Conservation (phyloP, 2,329 filamentous ascomycete genomes). For the Fusarium humuli region DNA sequence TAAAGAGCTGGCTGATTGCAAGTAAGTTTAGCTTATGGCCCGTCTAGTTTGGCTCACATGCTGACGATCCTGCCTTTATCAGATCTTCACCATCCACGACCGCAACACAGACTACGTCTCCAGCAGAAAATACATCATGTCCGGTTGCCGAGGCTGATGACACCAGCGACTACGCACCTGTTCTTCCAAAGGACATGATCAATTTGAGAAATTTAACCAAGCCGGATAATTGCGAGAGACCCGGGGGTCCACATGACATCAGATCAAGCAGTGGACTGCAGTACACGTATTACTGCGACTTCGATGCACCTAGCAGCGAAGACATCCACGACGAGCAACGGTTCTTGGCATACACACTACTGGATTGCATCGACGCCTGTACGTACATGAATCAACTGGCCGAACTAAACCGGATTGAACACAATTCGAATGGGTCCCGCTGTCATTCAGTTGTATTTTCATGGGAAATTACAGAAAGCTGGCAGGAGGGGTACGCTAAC, state of each 20-base stretch:
- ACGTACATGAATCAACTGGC: not conserved
- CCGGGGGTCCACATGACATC: not conserved
- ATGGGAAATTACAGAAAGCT: not conserved
- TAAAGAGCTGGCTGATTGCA: not conserved
- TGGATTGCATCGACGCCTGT: not conserved
- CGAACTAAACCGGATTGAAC: too few relatives aligned
- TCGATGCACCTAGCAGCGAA: not conserved
- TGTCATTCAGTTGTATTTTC: not conserved
- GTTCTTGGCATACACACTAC: not conserved
- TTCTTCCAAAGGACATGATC: not conserved
- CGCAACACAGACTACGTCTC: not conserved
- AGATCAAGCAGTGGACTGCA: accelerated
- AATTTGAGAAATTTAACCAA: not conserved
- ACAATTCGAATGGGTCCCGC: too few relatives aligned
- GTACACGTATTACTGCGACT: not conserved
- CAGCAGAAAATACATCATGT: not conserved
- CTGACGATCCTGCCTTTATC: accelerated
- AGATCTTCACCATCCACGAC: not conserved
- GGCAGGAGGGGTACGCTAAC: too few relatives aligned
- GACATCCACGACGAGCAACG: not conserved
- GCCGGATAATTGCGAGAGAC: not conserved
- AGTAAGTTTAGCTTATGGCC: not conserved
- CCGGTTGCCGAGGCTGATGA: not conserved
- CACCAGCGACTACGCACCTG: not conserved
- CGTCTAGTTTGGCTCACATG: not conserved